phyloP scores from a whole-genome alignment of 495 filamentous ascomycete genomes.

The Penicillium maclennaniae region DNA sequence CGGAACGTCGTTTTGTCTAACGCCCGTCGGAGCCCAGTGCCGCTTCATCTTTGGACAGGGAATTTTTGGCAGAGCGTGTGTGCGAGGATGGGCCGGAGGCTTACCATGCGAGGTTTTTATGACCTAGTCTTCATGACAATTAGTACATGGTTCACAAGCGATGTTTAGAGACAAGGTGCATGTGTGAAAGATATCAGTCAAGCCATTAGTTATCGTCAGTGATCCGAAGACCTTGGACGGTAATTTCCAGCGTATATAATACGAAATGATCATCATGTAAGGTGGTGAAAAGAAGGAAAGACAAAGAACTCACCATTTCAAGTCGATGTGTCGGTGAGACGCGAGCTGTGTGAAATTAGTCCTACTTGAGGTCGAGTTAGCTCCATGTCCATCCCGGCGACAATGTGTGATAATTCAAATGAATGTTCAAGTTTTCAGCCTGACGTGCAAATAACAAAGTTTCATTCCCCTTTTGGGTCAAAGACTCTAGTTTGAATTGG shows the following conservation, averaged over 20 bases:
- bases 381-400: conserved; percentile 15
- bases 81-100: conserved; percentile 16
- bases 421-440: conserved; percentile 65
- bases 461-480: conserved; percentile 88
- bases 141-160: conserved; percentile 16
- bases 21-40: conserved; percentile 98
- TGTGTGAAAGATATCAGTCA: conserved; percentile 58
- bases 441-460: conserved; percentile 95
- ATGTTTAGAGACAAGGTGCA: conserved; percentile 8
- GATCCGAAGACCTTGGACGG: conserved; percentile 80
- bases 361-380: conserved; percentile 28
- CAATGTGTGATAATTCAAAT: conserved; percentile 13
- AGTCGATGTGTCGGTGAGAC: neutral
- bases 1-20: conserved; percentile 38
- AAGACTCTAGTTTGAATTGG: conserved; percentile 99
- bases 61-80: conserved; percentile 1
- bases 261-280: conserved; percentile 66
- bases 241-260: conserved; percentile 99
- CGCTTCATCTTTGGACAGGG: conserved; percentile 78
- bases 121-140: conserved; percentile 24
- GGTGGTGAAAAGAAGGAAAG: conserved; percentile 3
- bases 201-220: conserved; percentile 88
- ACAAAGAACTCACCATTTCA: conserved; percentile 28
- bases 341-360: conserved; percentile 11
- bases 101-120: conserved; percentile 26